Evolutionary conservation across 2,329 filamentous ascomycete genomes (phyloP).

Genomic region (Lasiodiplodia gonubiensis): DNA sequence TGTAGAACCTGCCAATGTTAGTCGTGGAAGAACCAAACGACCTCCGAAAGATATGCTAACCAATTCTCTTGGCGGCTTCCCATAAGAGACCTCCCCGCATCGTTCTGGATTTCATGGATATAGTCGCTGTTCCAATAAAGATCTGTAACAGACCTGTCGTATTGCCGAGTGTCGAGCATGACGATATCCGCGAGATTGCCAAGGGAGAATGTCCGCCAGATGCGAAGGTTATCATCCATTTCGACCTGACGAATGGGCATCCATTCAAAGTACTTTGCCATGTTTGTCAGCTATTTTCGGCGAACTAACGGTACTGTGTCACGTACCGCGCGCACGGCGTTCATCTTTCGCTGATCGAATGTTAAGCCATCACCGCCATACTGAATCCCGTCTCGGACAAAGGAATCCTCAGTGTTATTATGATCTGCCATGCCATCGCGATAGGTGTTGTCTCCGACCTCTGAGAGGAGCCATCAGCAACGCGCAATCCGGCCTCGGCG

Average conservation of each 20-base stretch:
- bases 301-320: not conserved
- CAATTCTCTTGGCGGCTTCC: conserved; percentile 74
- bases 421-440: conserved; percentile 48
- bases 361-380: conserved; percentile 38
- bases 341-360: conserved; percentile 55
- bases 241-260: conserved; percentile 48
- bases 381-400: conserved; percentile 41
- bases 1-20: conserved; percentile 38
- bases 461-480: conserved; percentile 26
- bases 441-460: conserved; percentile 50
- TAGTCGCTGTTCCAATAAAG: conserved; percentile 66
- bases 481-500: not conserved
- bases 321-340: conserved; percentile 48
- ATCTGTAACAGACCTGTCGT: conserved; percentile 52
- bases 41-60: conserved; percentile 38
- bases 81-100: conserved; percentile 73
- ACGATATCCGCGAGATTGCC: conserved; percentile 50
- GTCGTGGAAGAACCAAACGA: not conserved
- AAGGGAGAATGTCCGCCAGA: conserved; percentile 51
- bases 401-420: conserved; percentile 53
- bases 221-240: conserved; percentile 47
- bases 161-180: conserved; percentile 52
- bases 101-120: conserved; percentile 66
- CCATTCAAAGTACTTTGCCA: conserved; percentile 49
- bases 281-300: not conserved